Evolutionary conservation across 805 yeast species (phyloP).

Genomic region (Metschnikowia anglica): DNA sequence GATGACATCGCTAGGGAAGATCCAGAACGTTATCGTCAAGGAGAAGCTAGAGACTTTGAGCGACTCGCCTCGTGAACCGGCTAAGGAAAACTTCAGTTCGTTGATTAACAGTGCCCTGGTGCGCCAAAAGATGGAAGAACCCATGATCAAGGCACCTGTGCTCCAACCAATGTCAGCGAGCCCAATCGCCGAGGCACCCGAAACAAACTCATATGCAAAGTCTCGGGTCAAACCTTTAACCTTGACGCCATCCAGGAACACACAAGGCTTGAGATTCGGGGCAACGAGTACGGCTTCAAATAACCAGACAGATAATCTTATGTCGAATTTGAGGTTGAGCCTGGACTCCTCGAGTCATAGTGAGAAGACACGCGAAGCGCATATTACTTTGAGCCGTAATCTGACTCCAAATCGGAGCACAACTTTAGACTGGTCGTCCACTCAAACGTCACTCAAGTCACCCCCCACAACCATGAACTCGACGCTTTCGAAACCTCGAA

Average conservation of each 20-base stretch:
- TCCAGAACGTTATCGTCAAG: constrained; percentile 9
- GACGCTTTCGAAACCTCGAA: constrained; percentile 1
- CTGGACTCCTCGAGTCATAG: background rate
- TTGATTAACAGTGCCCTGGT: constrained; percentile 32
- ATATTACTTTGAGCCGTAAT: background rate
- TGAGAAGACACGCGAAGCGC: background rate
- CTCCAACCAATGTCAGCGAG: constrained; percentile 12
- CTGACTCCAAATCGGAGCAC: background rate
- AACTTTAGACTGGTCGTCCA: constrained; percentile 10
- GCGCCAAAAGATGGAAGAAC: constrained; percentile 25
- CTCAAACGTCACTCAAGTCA: constrained; percentile 5
- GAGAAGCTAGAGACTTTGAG: constrained; percentile 13
- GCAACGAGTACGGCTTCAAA: constrained; percentile 11
- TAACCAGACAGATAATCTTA: background rate
- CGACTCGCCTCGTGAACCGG: constrained; percentile 4
- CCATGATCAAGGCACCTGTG: constrained; percentile 25
- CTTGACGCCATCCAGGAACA: constrained; percentile 7
- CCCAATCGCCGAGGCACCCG: background rate
- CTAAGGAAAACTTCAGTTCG: constrained; percentile 26
- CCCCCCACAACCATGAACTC: constrained; percentile 3
- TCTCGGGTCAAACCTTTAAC: constrained; percentile 10
- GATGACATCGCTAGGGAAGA: constrained; percentile 17
- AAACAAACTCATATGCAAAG: constrained; percentile 1
- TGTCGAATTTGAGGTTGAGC: constrained; percentile 5
- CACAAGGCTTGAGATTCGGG: constrained; percentile 11